phyloP scores from a whole-genome alignment of 2,329 filamentous ascomycete genomes.

The Aotearoamyces nothofagi region DNA sequence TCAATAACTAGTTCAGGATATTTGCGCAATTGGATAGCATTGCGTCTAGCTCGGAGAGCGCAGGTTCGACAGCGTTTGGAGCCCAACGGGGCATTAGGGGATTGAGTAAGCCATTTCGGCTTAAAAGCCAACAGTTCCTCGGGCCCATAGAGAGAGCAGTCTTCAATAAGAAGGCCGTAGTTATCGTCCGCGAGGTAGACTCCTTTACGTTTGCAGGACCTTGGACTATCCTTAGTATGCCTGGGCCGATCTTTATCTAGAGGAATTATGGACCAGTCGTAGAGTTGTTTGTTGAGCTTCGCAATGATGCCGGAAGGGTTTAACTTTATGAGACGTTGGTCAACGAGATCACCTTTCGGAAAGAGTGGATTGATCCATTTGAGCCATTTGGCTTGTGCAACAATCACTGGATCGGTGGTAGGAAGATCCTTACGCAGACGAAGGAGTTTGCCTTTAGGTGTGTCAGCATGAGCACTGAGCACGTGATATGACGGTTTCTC shows the following conservation, averaged over 20 bases:
- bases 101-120: constrained; percentile 72
- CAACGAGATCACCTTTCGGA: constrained; percentile 33
- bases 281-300: constrained; percentile 37
- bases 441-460: constrained; percentile 36
- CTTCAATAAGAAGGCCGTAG: constrained; percentile 56
- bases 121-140: constrained; percentile 49
- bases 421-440: constrained; percentile 43
- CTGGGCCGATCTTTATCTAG: constrained; percentile 1
- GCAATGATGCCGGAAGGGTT: constrained; percentile 25
- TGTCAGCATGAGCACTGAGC: no score
- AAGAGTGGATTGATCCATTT: constrained; percentile 40
- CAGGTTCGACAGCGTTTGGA: constrained; percentile 62
- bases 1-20: no score
- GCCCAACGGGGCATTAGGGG: constrained; percentile 48
- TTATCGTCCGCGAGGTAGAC: constrained; percentile 37
- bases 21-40: constrained; percentile 6
- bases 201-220: constrained; percentile 32
- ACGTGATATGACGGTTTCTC: no score
- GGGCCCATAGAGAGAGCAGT: constrained; percentile 43
- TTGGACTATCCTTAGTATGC: constrained; percentile 5
- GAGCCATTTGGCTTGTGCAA: constrained; percentile 28
- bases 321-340: constrained; percentile 36
- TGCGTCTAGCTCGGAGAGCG: constrained; percentile 26
- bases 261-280: constrained; percentile 5
- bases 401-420: constrained; percentile 29